Base-by-base conservation (phyloP, 2,329 filamentous ascomycete species). In the Balansia obtecta region DNA sequence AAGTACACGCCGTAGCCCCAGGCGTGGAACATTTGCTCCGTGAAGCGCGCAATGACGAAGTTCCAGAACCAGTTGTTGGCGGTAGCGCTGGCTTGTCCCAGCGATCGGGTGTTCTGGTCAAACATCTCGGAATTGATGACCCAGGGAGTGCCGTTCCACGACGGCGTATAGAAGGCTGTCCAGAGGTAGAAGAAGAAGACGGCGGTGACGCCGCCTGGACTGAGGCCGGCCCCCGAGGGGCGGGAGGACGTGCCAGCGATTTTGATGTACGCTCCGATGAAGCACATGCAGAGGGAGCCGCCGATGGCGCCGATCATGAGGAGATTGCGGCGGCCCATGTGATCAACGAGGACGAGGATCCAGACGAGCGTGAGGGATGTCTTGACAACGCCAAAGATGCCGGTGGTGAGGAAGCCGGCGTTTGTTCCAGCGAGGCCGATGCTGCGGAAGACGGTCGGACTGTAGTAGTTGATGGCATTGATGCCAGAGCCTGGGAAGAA, bases 71-170 rank as follows among this genome's bases (percentile, higher is more conserved):
- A 88, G 65, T 88, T 86, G 65, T 77, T 83, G 2, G 79, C 79
- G 0, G 83, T 79, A 0, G 85, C 85, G 38, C 75, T 83, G 10
- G 85, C 84, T 61, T 88, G 85, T 1, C 83, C 85, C 0, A 89
- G 72, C 0, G 80, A 79, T 48, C 68, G 61, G 1, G 61, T 66
- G 65, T 83, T 83, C 55, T 80, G 77, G 58, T 84, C 78, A 64
- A 88, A 88, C 72, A 89, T 88, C 64, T 89, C 84, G 0, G 75
- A 75, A 69, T 86, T 86, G 60, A 86, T 68, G 20, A 89, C 83
- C 85, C 85, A 89, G 0, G 84, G 85, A 0, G 82, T 85, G 2
- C 82, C 83, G 60, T 86, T 86, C 83, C 82, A 86, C 0, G 77
- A 76, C 0, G 78, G 83, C 0, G 82, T 86, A 67, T 88, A 89